Evolutionary conservation across 192 early-diverging fungal species (phyloP).

Genomic region (Diversispora epigaea): DNA sequence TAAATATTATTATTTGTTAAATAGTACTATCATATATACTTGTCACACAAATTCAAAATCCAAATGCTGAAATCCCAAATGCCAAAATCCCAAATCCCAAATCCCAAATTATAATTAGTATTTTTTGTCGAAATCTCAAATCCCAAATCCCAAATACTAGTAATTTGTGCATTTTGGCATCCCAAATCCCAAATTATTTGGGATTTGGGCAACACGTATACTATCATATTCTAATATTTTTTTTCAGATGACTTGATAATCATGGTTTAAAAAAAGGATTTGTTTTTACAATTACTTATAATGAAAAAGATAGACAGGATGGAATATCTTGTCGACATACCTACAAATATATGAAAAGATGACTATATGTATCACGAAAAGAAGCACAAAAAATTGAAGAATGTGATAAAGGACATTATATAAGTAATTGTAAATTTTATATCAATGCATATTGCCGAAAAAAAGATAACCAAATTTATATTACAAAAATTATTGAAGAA

Average conservation of each 20-base stretch:
- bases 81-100: no score
- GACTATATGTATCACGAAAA: not conserved
- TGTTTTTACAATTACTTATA: not conserved
- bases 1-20: not conserved
- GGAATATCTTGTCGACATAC: not conserved
- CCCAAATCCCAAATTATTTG: no score
- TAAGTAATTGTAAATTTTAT: slow-evolving; percentile 2
- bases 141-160: no score
- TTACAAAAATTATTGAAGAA: not conserved
- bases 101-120: no score
- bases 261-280: not conserved
- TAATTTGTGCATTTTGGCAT: no score
- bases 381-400: not conserved
- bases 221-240: not conserved
- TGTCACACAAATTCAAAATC: no score
- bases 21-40: not conserved
- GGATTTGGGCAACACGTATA: no score
- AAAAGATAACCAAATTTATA: slow-evolving; percentile 12
- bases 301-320: not conserved
- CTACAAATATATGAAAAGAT: not conserved
- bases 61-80: no score
- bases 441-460: slow-evolving; percentile 2
- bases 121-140: no score
- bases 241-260: not conserved
- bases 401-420: slow-evolving; percentile 6